Evolutionary conservation across 2,329 filamentous ascomycete genomes (phyloP).

Genomic region (Claviceps sp.): DNA sequence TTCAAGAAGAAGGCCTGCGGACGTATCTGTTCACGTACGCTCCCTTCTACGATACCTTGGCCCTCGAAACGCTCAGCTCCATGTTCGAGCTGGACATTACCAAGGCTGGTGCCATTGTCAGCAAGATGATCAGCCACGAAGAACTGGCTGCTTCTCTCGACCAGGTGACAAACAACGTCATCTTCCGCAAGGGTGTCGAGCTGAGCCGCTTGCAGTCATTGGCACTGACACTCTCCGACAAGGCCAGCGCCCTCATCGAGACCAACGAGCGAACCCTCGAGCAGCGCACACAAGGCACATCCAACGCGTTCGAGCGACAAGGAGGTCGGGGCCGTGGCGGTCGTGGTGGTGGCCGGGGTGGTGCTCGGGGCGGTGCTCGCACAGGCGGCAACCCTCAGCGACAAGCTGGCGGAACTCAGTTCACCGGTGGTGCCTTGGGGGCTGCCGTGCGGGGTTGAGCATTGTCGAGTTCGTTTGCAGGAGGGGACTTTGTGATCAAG

Average conservation of each 20-base stretch:
- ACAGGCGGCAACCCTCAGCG: slow-evolving; percentile 45
- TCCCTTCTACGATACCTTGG: slow-evolving; percentile 95
- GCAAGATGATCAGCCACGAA: slow-evolving; percentile 99
- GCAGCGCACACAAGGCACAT: slow-evolving; percentile 89
- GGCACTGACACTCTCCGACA: slow-evolving; percentile 86
- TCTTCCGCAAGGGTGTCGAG: slow-evolving; percentile 99
- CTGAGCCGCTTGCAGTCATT: slow-evolving; percentile 90
- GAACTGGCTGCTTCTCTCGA: slow-evolving; percentile 92
- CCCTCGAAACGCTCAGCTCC: slow-evolving; percentile 65
- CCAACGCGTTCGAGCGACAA: slow-evolving; percentile 90
- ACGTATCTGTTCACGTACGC: slow-evolving; percentile 99
- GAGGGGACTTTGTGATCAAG: not conserved
- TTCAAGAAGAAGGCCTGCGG: slow-evolving; percentile 94
- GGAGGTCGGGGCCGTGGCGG: slow-evolving; percentile 63
- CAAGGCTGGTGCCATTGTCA: slow-evolving; percentile 90
- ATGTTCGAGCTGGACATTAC: slow-evolving; percentile 92
- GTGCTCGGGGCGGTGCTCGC: slow-evolving; percentile 47
- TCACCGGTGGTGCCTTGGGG: slow-evolving; percentile 69
- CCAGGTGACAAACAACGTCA: slow-evolving; percentile 92
- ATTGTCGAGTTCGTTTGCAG: no score
- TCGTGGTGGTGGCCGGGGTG: slow-evolving; percentile 45
- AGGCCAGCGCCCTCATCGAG: slow-evolving; percentile 91
- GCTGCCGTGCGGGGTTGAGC: slow-evolving; percentile 47
- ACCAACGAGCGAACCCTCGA: slow-evolving; percentile 94
- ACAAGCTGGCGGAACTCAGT: slow-evolving; percentile 62